These are phyloP conservation scores for Rhododendron griersonianum DNA, from an alignment of 148 eudicot genomes.

Conservation along the genomic window DNA sequence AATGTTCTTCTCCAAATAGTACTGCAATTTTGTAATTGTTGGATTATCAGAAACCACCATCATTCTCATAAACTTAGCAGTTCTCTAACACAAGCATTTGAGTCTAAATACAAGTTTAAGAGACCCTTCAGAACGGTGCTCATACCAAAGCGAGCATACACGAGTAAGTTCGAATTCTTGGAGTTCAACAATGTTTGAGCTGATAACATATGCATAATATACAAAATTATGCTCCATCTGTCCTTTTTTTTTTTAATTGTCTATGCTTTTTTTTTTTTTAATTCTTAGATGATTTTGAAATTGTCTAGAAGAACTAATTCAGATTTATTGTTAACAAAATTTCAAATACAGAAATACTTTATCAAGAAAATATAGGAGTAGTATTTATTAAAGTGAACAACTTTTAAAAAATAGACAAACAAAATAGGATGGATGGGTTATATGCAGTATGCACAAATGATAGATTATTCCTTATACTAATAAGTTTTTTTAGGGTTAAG, in stretches of 20 bases:
- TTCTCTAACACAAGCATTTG: neutral
- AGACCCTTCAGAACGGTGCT: neutral
- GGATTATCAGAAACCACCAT: constrained; percentile 4
- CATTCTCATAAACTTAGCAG: neutral
- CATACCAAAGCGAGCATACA: neutral
- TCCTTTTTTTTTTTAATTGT: neutral
- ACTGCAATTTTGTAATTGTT: constrained; percentile 39
- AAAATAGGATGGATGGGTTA: neutral
- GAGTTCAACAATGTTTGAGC: neutral
- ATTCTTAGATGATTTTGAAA: neutral
- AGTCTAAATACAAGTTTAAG: neutral
- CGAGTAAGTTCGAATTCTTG: neutral
- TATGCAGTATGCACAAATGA: neutral
- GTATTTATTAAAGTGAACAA: neutral
- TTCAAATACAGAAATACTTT: neutral
- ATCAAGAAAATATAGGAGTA: neutral
- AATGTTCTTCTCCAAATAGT: constrained; percentile 91
- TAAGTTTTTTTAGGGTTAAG: neutral
- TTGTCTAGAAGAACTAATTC: neutral
- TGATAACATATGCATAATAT: neutral
- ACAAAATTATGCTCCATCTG: neutral
- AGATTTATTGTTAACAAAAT: neutral
- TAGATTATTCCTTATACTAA: neutral
- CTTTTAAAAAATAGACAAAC: neutral
- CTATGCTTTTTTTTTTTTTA: neutral